These are phyloP conservation scores for Amanita molliuscula DNA, from an alignment of 768 basidiomycete species.

Conservation along the genomic window DNA sequence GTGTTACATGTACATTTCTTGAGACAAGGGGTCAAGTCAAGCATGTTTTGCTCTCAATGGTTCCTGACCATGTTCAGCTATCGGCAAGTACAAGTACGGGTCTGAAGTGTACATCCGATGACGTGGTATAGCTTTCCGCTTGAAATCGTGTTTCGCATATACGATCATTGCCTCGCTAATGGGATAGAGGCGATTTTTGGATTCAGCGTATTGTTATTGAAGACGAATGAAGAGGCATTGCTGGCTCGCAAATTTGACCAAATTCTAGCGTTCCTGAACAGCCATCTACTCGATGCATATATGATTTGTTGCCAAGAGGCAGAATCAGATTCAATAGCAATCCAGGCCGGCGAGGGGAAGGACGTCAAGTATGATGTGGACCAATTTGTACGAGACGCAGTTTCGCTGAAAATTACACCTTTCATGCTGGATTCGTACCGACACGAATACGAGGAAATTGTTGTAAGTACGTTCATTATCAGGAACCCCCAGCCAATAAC, in stretches of 20 bases:
- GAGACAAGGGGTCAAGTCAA: slow-evolving; percentile 90
- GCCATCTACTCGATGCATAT: slow-evolving; percentile 74
- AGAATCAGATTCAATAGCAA: slow-evolving; percentile 15
- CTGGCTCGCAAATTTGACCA: slow-evolving; percentile 85
- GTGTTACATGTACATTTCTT: slow-evolving; percentile 90
- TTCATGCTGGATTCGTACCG: slow-evolving; percentile 92
- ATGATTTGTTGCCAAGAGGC: slow-evolving; percentile 21
- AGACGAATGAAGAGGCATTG: slow-evolving; percentile 77
- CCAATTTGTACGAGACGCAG: slow-evolving; percentile 81
- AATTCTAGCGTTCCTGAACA: slow-evolving; percentile 77
- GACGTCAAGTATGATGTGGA: slow-evolving; percentile 52
- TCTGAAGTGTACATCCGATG: background rate
- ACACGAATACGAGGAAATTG: slow-evolving; percentile 78
- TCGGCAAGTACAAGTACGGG: slow-evolving; percentile 37
- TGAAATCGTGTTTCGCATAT: slow-evolving; percentile 91
- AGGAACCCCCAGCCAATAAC: background rate
- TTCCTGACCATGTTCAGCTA: slow-evolving; percentile 97
- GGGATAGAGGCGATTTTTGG: slow-evolving; percentile 97
- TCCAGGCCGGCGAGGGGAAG: slow-evolving; percentile 16
- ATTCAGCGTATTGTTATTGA: slow-evolving; percentile 80
- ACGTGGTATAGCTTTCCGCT: slow-evolving; percentile 67
- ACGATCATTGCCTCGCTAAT: slow-evolving; percentile 92
- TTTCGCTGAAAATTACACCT: slow-evolving; percentile 79
- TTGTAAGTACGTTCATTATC: slow-evolving; percentile 25
- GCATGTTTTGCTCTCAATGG: slow-evolving; percentile 99